A percentile compares a stretch with the other conserved stretches of the same genome.
phyloP scores from a whole-genome alignment of 2,329 filamentous ascomycete species.

The Monosporascus sp. region DNA sequence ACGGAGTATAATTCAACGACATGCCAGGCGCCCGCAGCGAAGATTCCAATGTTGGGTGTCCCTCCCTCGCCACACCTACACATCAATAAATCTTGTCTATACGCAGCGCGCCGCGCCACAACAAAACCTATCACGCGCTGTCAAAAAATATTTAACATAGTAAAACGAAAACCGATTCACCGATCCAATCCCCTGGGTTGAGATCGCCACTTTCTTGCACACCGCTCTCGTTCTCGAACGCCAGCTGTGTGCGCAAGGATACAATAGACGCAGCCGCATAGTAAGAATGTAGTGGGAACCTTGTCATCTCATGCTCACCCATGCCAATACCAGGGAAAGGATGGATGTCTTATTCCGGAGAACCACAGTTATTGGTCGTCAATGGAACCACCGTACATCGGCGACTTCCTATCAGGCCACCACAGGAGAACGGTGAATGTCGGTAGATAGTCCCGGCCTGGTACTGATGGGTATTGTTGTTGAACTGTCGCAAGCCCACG shows the following conservation, averaged over 20 bases:
- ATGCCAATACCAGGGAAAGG: background rate
- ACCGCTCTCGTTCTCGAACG: background rate
- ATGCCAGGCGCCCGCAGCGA: background rate
- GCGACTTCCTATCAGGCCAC: background rate
- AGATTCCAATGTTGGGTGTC: background rate
- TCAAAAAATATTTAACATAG: background rate
- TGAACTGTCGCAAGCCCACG: slow-evolving; percentile 9
- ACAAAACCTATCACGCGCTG: too few species aligned
- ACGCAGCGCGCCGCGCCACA: too few species aligned
- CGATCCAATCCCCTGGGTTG: background rate
- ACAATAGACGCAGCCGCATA: background rate
- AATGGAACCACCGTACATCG: background rate
- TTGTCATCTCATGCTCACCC: background rate
- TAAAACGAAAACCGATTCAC: background rate
- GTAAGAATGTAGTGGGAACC: background rate
- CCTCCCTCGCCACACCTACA: background rate
- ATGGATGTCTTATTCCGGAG: background rate
- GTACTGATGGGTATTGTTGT: background rate
- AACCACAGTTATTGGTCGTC: background rate
- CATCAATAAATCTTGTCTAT: too few species aligned
- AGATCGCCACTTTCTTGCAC: background rate
- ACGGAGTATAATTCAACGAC: slow-evolving; percentile 13
- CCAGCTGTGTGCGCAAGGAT: background rate
- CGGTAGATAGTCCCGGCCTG: background rate
- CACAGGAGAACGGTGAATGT: background rate